These are phyloP conservation scores for Plasmodium cynomolgi DNA, from an alignment of 169 alveolate genomes.

Conservation along the genomic window DNA sequence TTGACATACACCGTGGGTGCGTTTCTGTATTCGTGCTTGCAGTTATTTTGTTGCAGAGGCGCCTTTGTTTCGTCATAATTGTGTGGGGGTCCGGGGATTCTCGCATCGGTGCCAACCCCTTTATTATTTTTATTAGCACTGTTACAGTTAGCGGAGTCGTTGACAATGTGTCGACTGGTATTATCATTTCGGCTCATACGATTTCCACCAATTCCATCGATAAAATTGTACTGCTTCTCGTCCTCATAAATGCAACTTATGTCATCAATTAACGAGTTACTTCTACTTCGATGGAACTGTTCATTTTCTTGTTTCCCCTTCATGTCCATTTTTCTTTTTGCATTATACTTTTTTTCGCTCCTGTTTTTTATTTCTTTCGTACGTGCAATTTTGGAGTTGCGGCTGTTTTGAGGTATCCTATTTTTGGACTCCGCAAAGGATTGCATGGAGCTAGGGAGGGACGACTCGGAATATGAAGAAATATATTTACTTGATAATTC, in stretches of 20 bases:
- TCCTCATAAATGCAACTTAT: slow-evolving; percentile 4
- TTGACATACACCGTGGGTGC: background rate
- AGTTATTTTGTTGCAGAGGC: background rate
- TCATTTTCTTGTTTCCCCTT: background rate
- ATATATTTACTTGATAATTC: slow-evolving; percentile 31
- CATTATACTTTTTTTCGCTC: background rate
- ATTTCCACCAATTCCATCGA: background rate
- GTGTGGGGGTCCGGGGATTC: background rate
- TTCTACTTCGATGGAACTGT: background rate
- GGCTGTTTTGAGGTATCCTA: background rate
- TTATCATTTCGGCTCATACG: background rate
- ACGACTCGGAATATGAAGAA: slow-evolving; percentile 21
- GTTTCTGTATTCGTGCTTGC: background rate
- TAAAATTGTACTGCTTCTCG: background rate
- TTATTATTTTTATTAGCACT: background rate
- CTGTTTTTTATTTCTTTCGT: background rate
- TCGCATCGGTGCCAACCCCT: background rate
- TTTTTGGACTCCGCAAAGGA: background rate
- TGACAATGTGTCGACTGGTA: background rate
- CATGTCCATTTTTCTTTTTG: background rate
- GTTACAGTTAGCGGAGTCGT: background rate
- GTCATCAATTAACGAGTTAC: slow-evolving; percentile 12
- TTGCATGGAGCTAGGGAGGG: background rate
- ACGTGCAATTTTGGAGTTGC: background rate
- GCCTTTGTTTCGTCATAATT: background rate